phyloP scores from a whole-genome alignment of 2,329 filamentous ascomycete genomes.

The Fusarium nygamai region DNA sequence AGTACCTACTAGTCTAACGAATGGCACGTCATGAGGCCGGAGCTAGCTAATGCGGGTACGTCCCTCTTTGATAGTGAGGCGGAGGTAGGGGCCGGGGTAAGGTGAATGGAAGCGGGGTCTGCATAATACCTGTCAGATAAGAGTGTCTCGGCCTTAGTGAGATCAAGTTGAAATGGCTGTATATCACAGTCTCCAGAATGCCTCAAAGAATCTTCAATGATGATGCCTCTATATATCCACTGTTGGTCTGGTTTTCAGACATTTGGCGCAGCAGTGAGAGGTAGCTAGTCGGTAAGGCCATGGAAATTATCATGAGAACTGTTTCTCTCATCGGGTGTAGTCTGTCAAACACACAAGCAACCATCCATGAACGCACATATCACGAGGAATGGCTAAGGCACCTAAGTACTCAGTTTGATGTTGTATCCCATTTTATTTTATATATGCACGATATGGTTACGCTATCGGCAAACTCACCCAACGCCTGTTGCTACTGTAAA shows the following conservation, averaged over 20 bases:
- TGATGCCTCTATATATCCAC: not conserved
- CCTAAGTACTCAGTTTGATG: not conserved
- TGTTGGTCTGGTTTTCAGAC: not conserved
- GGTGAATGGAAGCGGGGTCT: conserved; percentile 6
- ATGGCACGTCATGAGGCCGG: conserved; percentile 40
- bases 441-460: not conserved
- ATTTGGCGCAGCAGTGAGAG: not conserved
- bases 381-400: not conserved
- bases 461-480: not conserved
- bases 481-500: not conserved
- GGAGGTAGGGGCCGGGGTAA: not conserved
- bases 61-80: conserved; percentile 14
- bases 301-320: not conserved
- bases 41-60: conserved; percentile 17
- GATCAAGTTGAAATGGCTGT: not conserved
- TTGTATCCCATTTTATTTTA: not conserved
- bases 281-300: no score
- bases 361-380: not conserved
- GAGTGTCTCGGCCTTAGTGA: not conserved
- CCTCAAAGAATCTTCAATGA: not conserved
- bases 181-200: not conserved
- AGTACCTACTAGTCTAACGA: not conserved
- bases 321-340: not conserved
- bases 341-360: not conserved
- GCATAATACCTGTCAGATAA: not conserved